phyloP scores from a whole-genome alignment of 805 yeast species.

The Metschnikowia peoriensis region DNA sequence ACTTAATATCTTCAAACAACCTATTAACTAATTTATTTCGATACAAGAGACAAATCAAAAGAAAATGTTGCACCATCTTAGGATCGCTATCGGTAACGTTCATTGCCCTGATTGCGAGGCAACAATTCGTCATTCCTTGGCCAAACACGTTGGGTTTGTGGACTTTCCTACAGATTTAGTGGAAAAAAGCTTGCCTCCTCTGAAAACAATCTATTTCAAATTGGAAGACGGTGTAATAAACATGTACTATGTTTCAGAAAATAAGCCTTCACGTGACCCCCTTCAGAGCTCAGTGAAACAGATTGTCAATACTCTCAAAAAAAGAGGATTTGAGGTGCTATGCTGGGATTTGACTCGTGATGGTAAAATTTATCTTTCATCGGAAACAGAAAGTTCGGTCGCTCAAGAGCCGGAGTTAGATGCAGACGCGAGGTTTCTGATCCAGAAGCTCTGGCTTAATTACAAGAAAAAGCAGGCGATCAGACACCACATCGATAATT shows the following conservation, averaged over 20 bases:
- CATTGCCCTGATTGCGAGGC: constrained; percentile 56
- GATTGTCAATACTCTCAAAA: constrained; percentile 26
- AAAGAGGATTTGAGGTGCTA: constrained; percentile 36
- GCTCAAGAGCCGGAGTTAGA: constrained; percentile 6
- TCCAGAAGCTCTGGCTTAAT: constrained; percentile 14
- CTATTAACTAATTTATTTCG: too few species aligned
- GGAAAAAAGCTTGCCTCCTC: constrained; percentile 5
- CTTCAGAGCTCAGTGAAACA: constrained; percentile 21
- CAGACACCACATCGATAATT: constrained; percentile 39
- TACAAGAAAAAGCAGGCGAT: constrained; percentile 18
- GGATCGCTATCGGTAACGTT: constrained; percentile 40
- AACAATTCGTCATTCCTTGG: constrained; percentile 30
- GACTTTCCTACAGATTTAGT: constrained; percentile 14
- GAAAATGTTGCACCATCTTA: constrained; percentile 4
- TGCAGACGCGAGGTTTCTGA: not conserved
- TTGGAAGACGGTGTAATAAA: constrained; percentile 27
- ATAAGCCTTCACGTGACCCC: constrained; percentile 6
- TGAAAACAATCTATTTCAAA: constrained; percentile 16
- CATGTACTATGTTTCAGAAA: constrained; percentile 20
- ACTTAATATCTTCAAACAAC: too few species aligned
- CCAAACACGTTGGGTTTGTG: constrained; percentile 17
- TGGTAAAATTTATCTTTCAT: constrained; percentile 12
- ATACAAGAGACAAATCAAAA: too few species aligned
- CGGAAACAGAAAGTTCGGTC: constrained; percentile 10
- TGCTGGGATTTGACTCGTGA: constrained; percentile 33